Evolutionary conservation across 1,139 yeast genomes (phyloP).

Genomic region (Lipomyces yarrowii): DNA sequence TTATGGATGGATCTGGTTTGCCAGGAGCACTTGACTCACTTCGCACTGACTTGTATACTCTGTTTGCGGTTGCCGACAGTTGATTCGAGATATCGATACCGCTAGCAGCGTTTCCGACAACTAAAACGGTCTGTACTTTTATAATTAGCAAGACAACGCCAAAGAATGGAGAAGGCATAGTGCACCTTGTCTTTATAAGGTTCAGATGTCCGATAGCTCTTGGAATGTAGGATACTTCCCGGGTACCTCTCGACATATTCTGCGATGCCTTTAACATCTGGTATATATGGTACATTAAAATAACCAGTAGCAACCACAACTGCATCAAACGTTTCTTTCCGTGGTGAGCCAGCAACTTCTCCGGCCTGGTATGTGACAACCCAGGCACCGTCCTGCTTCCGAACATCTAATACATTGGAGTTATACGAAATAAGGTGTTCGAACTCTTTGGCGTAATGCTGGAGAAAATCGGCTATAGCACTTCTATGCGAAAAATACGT

Average conservation of each 20-base stretch:
- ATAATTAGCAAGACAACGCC: conserved; percentile 49
- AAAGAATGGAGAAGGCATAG: conserved; percentile 28
- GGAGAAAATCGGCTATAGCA: conserved; percentile 28
- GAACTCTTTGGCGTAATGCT: conserved; percentile 12
- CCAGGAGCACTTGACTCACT: conserved; percentile 49
- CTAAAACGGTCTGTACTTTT: conserved; percentile 47
- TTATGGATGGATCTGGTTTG: conserved; percentile 34
- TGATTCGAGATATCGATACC: conserved; percentile 63
- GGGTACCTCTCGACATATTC: conserved; percentile 54
- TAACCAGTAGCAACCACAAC: conserved; percentile 59
- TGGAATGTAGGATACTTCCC: conserved; percentile 58
- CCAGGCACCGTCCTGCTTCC: conserved; percentile 22
- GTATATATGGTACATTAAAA: conserved; percentile 54
- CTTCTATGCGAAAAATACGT: conserved; percentile 15
- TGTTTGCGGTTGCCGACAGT: conserved; percentile 46
- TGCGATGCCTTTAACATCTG: conserved; percentile 56
- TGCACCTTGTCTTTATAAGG: conserved; percentile 40
- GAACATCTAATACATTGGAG: conserved; percentile 23
- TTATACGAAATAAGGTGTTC: conserved; percentile 10
- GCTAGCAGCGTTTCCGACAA: conserved; percentile 65
- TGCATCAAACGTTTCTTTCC: conserved; percentile 50
- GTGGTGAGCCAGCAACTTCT: conserved; percentile 1
- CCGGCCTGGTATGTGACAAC: conserved; percentile 10
- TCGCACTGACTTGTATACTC: conserved; percentile 53
- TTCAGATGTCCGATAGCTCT: conserved; percentile 56